phyloP scores from a whole-genome alignment of 306 rosid species.

The Rosa persica region DNA sequence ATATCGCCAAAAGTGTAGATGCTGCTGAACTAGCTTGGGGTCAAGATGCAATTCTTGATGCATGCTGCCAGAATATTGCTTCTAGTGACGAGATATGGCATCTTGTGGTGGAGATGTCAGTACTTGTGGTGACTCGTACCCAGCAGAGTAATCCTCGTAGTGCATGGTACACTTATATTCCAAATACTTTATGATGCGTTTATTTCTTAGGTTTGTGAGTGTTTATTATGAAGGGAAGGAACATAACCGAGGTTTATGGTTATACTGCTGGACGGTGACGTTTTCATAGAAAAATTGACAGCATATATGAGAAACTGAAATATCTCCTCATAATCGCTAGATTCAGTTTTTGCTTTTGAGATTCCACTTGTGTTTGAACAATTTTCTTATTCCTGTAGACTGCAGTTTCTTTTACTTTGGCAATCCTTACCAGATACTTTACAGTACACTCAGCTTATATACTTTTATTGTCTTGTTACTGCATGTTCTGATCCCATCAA shows the following conservation, averaged over 20 bases:
- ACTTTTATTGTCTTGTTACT: slow-evolving; percentile 8
- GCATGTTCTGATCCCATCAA: background rate
- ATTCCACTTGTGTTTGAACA: background rate
- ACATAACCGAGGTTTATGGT: background rate
- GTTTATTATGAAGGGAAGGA: slow-evolving; percentile 27
- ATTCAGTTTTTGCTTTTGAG: slow-evolving; percentile 7
- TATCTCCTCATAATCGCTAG: background rate
- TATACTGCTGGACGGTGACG: background rate
- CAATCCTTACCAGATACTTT: background rate
- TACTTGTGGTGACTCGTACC: slow-evolving; percentile 56
- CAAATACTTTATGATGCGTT: slow-evolving; percentile 8
- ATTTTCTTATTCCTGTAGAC: background rate
- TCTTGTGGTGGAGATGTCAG: slow-evolving; percentile 73
- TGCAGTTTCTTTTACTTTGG: background rate
- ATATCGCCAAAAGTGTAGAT: slow-evolving; percentile 64
- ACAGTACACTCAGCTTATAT: background rate
- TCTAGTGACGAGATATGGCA: slow-evolving; percentile 81
- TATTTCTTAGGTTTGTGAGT: slow-evolving; percentile 7
- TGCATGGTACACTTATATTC: slow-evolving; percentile 56
- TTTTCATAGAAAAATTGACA: slow-evolving; percentile 2
- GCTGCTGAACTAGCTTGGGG: slow-evolving; percentile 61
- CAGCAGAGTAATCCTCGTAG: slow-evolving; percentile 85
- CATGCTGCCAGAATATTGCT: slow-evolving; percentile 91
- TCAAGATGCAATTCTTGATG: slow-evolving; percentile 86
- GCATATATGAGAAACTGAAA: background rate